These are phyloP conservation scores for Penicillium sp. DNA, from an alignment of 2,329 filamentous ascomycete species.

Conservation along the genomic window DNA sequence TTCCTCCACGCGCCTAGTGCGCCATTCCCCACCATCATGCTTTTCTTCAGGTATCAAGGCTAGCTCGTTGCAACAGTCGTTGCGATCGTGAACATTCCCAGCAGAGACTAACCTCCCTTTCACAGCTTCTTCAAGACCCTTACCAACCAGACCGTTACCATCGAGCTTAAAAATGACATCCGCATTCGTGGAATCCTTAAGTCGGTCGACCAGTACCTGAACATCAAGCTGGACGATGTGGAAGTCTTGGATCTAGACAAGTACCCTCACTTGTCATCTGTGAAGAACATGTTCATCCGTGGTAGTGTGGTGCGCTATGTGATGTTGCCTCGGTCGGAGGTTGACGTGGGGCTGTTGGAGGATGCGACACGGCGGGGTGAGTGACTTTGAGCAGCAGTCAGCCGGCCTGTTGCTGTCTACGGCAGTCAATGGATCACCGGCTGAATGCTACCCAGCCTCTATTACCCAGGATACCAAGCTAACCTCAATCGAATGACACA, in stretches of 20 bases:
- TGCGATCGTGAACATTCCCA: neutral
- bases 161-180: conserved; percentile 99
- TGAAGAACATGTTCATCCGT: conserved; percentile 95
- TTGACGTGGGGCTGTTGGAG: conserved; percentile 83
- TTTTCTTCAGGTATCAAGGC: conserved; percentile 52
- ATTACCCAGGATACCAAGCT: neutral
- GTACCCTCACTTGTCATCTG: conserved; percentile 87
- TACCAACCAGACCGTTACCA: conserved; percentile 94
- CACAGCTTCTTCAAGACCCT: conserved; percentile 96
- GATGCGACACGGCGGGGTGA: conserved; percentile 85
- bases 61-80: neutral
- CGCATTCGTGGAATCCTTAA: conserved; percentile 94
- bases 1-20: neutral
- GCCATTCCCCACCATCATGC: conserved; percentile 39
- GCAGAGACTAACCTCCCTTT: neutral
- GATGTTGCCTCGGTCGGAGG: conserved; percentile 76
- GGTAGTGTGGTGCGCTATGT: conserved; percentile 93
- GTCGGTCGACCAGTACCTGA: conserved; percentile 97
- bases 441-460: neutral
- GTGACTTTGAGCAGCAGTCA: conserved; percentile 12
- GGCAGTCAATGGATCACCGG: neutral
- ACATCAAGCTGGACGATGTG: conserved; percentile 98
- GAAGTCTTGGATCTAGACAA: conserved; percentile 88
- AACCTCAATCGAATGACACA: conserved; percentile 10
- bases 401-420: neutral